A percentile compares a stretch with the other conserved stretches of the same genome.
phyloP scores from a whole-genome alignment of 2,329 filamentous ascomycete genomes.

The Mycocentrospora acerina region DNA sequence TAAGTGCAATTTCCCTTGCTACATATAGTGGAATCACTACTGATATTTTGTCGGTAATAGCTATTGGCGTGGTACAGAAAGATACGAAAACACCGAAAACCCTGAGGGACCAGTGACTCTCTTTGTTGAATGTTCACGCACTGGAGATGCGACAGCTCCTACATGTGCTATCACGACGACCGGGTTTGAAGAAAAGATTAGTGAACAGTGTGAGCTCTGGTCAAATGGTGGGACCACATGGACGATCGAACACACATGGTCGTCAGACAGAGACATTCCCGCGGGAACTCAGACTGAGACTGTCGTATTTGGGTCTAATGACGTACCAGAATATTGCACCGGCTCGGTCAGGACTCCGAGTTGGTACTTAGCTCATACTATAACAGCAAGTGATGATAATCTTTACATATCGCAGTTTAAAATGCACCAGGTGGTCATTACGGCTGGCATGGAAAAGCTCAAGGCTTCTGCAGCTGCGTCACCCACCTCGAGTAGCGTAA shows the following conservation, averaged over 20 bases:
- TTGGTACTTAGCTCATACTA: no score
- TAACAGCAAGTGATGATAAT: slow-evolving; percentile 11
- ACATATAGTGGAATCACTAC: slow-evolving; percentile 23
- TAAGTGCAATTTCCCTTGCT: slow-evolving; percentile 5
- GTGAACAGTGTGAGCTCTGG: no score
- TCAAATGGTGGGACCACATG: no score
- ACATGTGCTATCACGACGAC: no score
- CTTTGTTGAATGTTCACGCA: no score
- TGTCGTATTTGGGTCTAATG: no score
- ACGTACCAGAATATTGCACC: slow-evolving; percentile 10
- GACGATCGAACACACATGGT: slow-evolving; percentile 16
- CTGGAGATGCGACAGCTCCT: no score
- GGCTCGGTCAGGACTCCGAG: no score
- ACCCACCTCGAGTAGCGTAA: slow-evolving; percentile 13
- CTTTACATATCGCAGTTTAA: slow-evolving; percentile 14
- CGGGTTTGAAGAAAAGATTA: no score
- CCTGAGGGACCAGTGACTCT: no score
- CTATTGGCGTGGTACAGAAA: slow-evolving; percentile 4
- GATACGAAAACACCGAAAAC: no score
- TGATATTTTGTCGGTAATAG: slow-evolving; percentile 14
- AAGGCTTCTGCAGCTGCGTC: slow-evolving; percentile 23
- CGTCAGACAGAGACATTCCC: not conserved
- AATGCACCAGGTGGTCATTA: slow-evolving; percentile 27
- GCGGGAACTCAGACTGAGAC: not conserved
- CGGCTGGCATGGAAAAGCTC: slow-evolving; percentile 30